Base-by-base conservation (phyloP, 164 flowering plant genomes). In the Warburgia ugandensis region DNA sequence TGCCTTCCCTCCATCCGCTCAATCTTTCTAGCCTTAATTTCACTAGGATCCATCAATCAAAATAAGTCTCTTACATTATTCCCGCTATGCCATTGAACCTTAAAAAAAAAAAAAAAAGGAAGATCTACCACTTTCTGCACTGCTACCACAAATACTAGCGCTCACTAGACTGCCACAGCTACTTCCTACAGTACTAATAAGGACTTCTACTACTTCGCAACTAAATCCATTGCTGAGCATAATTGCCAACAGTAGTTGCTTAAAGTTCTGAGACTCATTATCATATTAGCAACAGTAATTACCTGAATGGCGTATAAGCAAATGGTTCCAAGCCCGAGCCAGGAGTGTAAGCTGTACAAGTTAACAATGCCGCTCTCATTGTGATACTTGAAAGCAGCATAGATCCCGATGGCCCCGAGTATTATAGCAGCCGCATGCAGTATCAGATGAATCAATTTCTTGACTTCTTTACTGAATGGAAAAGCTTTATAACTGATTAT, bases 271-370 rank as follows among this genome's bases (percentile, higher is more conserved):
- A 14, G 2, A 13, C 17, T 37, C 17, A 5, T 20, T 7, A 5
- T 43, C 6, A 6, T 22, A 20, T 12, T n/a, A n/a, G n/a, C n/a
- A n/a, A n/a, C n/a, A n/a, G n/a, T 36, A 39, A 14, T 13, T 71
- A 92, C 99, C 97, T 89, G 99, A 57, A 92, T 66, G 30, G 72
- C 99, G 44, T 86, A 92, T 35, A 92, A 77, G 32, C 39, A 42
- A 35, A 92, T 86, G 44, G 83, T 60, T 6, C 73, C 84, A 39
- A 92, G 80, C 8, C 97, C 99, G 51, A 84, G 20, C 99, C 99
- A 92, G 11, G 97, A 92, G 52, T 92, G 99, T 64, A 92, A 68
- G 68, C 97, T 92, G 65, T 92, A 92, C 14, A 88, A 69, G 66
- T 92, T 88, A 40, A 68, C 81, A 44, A 88, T 84, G n/a, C 62